Evolutionary conservation across 2,329 filamentous ascomycete species (phyloP).

Genomic region (Ustilaginoidea virens): DNA sequence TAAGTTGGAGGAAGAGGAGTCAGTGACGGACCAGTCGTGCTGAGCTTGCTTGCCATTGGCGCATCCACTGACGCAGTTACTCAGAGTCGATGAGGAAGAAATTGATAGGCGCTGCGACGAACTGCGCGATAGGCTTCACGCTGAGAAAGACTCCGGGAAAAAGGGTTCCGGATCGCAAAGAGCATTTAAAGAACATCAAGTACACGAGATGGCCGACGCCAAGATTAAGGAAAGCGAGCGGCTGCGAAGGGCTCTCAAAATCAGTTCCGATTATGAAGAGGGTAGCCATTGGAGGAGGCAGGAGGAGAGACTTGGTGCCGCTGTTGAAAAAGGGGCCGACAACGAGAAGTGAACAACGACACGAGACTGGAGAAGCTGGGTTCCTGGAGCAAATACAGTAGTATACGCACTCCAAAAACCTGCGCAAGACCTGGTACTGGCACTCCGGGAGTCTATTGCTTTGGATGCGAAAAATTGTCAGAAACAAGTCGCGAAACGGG

Average conservation of each 20-base stretch:
- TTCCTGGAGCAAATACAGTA: background rate
- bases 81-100: constrained; percentile 69
- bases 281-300: constrained; percentile 75
- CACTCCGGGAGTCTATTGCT: too few relatives aligned
- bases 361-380: background rate
- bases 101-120: constrained; percentile 52
- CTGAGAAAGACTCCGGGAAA: constrained; percentile 20
- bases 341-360: constrained; percentile 5
- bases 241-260: constrained; percentile 71
- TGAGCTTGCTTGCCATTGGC: background rate
- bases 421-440: too few relatives aligned
- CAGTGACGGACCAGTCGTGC: constrained; percentile 13
- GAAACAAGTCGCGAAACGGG: too few relatives aligned
- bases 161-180: constrained; percentile 21
- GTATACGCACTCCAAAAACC: background rate
- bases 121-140: constrained; percentile 24
- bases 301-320: constrained; percentile 47
- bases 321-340: constrained; percentile 23
- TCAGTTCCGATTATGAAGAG: constrained; percentile 73
- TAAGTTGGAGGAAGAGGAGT: constrained; percentile 81
- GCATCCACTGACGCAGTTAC: constrained; percentile 6
- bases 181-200: constrained; percentile 76
- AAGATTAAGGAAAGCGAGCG: constrained; percentile 94
- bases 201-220: constrained; percentile 88
- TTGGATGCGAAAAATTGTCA: too few relatives aligned